A percentile compares a stretch with the other conserved stretches of the same genome.
These are phyloP conservation scores for Cutaneotrichosporon sp. DNA, from an alignment of 1,284 basidiomycete species.

Conservation along the genomic window DNA sequence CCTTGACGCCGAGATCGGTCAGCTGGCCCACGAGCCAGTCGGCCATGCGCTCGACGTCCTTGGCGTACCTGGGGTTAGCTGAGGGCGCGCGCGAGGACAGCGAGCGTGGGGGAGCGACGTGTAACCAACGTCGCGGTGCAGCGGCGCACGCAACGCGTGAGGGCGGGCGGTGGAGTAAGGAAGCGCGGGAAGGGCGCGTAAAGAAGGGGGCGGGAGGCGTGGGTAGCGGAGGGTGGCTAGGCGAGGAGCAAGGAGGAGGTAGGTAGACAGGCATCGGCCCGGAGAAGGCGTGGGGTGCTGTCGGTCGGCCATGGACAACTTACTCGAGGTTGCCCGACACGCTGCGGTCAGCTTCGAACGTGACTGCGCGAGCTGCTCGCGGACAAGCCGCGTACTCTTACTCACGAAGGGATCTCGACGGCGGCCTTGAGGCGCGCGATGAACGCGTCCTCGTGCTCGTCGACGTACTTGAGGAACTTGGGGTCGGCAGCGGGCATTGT, in stretches of 20 bases:
- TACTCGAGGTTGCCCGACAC: slow-evolving; percentile 55
- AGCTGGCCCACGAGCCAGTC: slow-evolving; percentile 74
- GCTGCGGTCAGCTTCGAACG: slow-evolving; percentile 27
- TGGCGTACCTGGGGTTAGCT: slow-evolving; percentile 60
- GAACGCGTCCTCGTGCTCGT: slow-evolving; percentile 70
- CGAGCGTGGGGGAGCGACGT: too few species aligned
- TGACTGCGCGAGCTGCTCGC: background rate
- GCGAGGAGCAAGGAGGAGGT: too few species aligned
- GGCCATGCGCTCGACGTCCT: slow-evolving; percentile 80
- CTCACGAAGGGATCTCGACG: slow-evolving; percentile 84
- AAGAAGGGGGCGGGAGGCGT: too few species aligned
- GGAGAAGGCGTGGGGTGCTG: too few species aligned
- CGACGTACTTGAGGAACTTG: slow-evolving; percentile 65
- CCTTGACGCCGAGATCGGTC: slow-evolving; percentile 71
- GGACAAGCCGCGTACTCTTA: too few species aligned
- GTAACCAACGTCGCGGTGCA: too few species aligned
- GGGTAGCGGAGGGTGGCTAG: too few species aligned
- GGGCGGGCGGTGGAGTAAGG: too few species aligned
- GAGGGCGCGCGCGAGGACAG: background rate
- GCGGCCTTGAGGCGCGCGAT: slow-evolving; percentile 76
- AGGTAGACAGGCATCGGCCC: too few species aligned
- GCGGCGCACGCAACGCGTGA: too few species aligned
- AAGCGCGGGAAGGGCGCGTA: too few species aligned
- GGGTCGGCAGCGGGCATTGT: slow-evolving; percentile 54
- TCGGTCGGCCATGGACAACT: too few species aligned